These are phyloP conservation scores for Alternaria brassicicola DNA, from an alignment of 2,329 filamentous ascomycete genomes.

Conservation along the genomic window DNA sequence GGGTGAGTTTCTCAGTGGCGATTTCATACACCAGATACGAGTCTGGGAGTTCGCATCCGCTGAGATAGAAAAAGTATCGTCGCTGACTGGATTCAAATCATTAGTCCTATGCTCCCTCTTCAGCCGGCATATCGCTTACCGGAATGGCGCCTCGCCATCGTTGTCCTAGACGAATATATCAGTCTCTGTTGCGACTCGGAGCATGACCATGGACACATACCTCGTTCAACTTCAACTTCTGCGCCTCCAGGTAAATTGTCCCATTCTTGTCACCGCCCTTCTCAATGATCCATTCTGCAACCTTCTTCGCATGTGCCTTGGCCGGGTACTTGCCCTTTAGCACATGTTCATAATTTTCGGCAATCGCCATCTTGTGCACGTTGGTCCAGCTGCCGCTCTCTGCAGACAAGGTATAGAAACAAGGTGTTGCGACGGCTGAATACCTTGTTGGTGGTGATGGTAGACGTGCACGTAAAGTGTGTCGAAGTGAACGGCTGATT, in stretches of 20 bases:
- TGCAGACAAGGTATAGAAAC: constrained; percentile 8
- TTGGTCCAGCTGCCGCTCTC: constrained; percentile 14
- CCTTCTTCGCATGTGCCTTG: constrained; percentile 82
- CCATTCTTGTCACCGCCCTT: constrained; percentile 69
- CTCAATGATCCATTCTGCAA: constrained; percentile 76
- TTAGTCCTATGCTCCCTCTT: neutral
- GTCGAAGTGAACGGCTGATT: constrained; percentile 14
- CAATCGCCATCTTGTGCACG: constrained; percentile 36
- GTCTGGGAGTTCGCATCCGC: constrained; percentile 82
- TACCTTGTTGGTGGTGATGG: neutral
- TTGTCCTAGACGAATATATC: constrained; percentile 64
- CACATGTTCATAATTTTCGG: constrained; percentile 47
- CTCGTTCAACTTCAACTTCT: constrained; percentile 79
- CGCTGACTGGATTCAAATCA: constrained; percentile 67
- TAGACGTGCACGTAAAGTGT: neutral
- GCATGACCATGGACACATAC: constrained; percentile 27
- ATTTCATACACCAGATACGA: constrained; percentile 83
- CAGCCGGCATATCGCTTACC: constrained; percentile 56
- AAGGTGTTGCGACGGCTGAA: constrained; percentile 1
- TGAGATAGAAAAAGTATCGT: constrained; percentile 93
- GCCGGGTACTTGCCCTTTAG: constrained; percentile 73
- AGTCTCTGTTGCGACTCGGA: constrained; percentile 4
- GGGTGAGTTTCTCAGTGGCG: constrained; percentile 70
- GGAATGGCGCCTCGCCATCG: constrained; percentile 80
- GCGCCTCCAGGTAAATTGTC: constrained; percentile 86